Evolutionary conservation across 2,329 filamentous ascomycete species (phyloP).

Genomic region (Botrytis aclada): DNA sequence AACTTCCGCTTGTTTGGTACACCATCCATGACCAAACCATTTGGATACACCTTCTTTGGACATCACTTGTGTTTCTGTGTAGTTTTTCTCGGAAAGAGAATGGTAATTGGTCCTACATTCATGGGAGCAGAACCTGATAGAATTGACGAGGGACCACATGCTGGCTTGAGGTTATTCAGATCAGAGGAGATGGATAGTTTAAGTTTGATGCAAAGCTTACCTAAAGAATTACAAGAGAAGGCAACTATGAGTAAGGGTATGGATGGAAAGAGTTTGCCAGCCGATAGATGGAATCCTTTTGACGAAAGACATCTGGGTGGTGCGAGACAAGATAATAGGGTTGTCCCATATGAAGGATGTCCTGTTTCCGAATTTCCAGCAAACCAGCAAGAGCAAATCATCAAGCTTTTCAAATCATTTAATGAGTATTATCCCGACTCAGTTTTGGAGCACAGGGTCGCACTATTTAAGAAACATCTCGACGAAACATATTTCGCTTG

Average conservation of each 20-base stretch:
- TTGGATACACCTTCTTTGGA: slow-evolving; percentile 53
- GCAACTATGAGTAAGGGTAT: slow-evolving; percentile 37
- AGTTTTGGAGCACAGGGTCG: slow-evolving; percentile 53
- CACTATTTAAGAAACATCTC: slow-evolving; percentile 53
- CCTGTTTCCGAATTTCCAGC: slow-evolving; percentile 48
- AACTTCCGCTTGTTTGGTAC: slow-evolving; percentile 34
- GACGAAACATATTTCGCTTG: slow-evolving; percentile 76
- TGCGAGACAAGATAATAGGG: slow-evolving; percentile 73
- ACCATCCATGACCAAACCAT: slow-evolving; percentile 29
- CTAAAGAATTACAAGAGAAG: slow-evolving; percentile 33
- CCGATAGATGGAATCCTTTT: slow-evolving; percentile 73
- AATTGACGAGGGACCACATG: slow-evolving; percentile 36
- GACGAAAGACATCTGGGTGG: slow-evolving; percentile 77
- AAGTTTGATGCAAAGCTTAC: slow-evolving; percentile 35
- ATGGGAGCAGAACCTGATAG: slow-evolving; percentile 75
- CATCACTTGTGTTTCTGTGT: slow-evolving; percentile 74
- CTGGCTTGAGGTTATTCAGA: slow-evolving; percentile 30
- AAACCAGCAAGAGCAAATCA: slow-evolving; percentile 53
- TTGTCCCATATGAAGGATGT: slow-evolving; percentile 70
- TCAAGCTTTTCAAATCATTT: slow-evolving; percentile 60
- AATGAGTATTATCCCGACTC: slow-evolving; percentile 62
- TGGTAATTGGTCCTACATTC: slow-evolving; percentile 71
- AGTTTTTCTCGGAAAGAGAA: slow-evolving; percentile 62
- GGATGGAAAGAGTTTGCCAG: slow-evolving; percentile 38
- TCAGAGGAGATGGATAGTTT: slow-evolving; percentile 33